Conservation (phyloP, 805 yeast species). For the Helenozyma rhizophorensis region DNA sequence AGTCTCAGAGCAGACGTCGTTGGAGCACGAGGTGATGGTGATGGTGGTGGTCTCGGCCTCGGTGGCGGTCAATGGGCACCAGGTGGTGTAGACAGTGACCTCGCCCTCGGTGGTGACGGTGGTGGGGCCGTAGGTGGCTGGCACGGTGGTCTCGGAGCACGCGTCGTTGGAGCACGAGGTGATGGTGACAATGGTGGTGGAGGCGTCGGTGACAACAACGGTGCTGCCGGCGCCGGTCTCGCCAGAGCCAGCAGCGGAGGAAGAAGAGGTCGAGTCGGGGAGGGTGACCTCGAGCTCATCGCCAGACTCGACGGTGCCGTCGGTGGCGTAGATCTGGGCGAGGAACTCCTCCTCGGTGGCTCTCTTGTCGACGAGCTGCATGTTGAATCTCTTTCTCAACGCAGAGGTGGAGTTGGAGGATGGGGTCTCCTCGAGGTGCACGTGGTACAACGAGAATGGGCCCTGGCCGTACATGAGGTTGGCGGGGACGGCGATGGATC, state of each 20-base stretch:
- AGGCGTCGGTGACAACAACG: conserved; percentile 9
- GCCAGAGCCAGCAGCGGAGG: conserved; percentile 13
- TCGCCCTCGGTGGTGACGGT: conserved; percentile 18
- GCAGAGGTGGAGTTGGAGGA: conserved; percentile 38
- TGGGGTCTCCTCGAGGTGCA: conserved; percentile 24
- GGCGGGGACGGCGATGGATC: conserved; percentile 31
- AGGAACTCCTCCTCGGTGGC: conserved; percentile 25
- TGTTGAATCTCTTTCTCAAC: conserved; percentile 32
- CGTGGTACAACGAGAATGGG: conserved; percentile 24
- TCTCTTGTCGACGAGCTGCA: conserved; percentile 26
- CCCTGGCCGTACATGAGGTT: conserved; percentile 20
- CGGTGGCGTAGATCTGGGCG: conserved; percentile 14
- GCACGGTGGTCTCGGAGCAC: conserved; percentile 21
- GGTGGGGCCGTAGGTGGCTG: conserved; percentile 32
- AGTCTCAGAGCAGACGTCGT: conserved; percentile 9
- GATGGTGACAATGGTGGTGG: conserved; percentile 19
- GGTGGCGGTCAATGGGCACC: conserved; percentile 28
- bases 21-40: conserved; percentile 19
- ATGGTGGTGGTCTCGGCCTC: conserved; percentile 15
- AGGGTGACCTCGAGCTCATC: conserved; percentile 6
- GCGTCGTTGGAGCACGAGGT: conserved; percentile 33
- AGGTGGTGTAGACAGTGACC: conserved; percentile 27
- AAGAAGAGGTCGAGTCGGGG: conserved; percentile 12
- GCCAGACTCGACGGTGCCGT: neutral
- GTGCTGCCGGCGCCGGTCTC: conserved; percentile 14